These are phyloP conservation scores for Suhomyces sp. DNA, from an alignment of 805 yeast species.

Conservation along the genomic window DNA sequence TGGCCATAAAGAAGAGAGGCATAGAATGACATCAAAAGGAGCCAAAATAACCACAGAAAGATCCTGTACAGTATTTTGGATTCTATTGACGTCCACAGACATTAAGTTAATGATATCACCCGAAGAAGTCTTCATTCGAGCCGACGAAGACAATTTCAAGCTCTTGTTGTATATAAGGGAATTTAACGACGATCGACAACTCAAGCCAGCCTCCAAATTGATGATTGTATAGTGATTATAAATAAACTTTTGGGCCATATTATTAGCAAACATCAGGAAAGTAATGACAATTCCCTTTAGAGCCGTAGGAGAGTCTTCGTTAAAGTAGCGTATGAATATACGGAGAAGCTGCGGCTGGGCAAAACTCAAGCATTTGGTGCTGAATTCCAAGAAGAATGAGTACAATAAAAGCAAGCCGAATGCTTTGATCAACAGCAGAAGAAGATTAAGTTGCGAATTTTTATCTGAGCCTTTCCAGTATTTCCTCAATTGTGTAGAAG, in stretches of 20 bases:
- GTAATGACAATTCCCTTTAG: conserved; percentile 65
- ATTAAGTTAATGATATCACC: conserved; percentile 25
- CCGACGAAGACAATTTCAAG: conserved; percentile 29
- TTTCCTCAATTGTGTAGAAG: conserved; percentile 15
- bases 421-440: conserved; percentile 20
- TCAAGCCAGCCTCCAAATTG: conserved; percentile 56
- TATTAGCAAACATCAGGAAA: conserved; percentile 57
- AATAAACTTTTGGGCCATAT: conserved; percentile 58
- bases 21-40: conserved; percentile 39
- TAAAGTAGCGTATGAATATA: conserved; percentile 58
- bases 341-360: conserved; percentile 84
- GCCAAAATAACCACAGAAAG: conserved; percentile 56
- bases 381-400: conserved; percentile 24
- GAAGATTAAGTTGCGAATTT: conserved; percentile 7
- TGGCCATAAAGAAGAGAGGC: conserved; percentile 19
- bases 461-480: conserved; percentile 12
- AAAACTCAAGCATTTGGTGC: conserved; percentile 37
- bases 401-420: conserved; percentile 23
- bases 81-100: conserved; percentile 23
- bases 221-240: conserved; percentile 66
- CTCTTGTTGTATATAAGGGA: conserved; percentile 22
- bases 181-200: conserved; percentile 24
- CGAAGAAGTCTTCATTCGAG: conserved; percentile 15
- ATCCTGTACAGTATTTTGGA: conserved; percentile 26
- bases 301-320: conserved; percentile 45